These are phyloP conservation scores for Paraglomus brasilianum DNA, from an alignment of 192 early-diverging fungal species.

Conservation along the genomic window DNA sequence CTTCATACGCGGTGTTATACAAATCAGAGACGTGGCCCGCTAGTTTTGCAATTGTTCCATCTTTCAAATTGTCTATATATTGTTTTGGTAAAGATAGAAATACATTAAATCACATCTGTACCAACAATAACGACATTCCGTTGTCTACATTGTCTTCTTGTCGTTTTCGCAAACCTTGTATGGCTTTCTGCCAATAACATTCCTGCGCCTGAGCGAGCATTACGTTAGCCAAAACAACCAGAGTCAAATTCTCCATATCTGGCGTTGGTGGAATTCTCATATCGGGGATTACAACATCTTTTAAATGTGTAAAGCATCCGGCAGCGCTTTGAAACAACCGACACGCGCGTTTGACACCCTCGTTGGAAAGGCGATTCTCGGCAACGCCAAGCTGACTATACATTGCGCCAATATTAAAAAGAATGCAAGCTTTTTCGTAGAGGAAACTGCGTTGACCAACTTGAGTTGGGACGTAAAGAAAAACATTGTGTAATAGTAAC, in stretches of 20 bases:
- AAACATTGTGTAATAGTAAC: background rate
- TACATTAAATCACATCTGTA: background rate
- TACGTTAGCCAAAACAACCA: constrained; percentile 66
- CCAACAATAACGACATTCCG: background rate
- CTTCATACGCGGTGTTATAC: constrained; percentile 68
- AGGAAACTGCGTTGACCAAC: constrained; percentile 68
- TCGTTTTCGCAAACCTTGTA: constrained; percentile 41
- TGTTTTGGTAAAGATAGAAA: background rate
- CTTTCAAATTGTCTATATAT: constrained; percentile 69
- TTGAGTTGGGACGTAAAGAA: constrained; percentile 33
- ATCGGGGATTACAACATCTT: constrained; percentile 58
- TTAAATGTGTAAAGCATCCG: constrained; percentile 67
- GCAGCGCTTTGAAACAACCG: constrained; percentile 84
- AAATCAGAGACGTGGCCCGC: constrained; percentile 71
- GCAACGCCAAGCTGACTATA: constrained; percentile 77
- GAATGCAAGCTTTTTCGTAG: constrained; percentile 80
- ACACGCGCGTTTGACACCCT: constrained; percentile 77
- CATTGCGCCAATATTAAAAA: constrained; percentile 85
- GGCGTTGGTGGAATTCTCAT: constrained; percentile 63
- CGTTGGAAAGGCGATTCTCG: constrained; percentile 67
- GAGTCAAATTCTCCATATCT: constrained; percentile 68
- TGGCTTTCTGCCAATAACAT: constrained; percentile 87
- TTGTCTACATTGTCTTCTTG: background rate
- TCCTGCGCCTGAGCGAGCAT: constrained; percentile 96
- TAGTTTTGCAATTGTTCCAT: constrained; percentile 73